phyloP scores from a whole-genome alignment of 139 green algal species.

The Pseudopediastrum boryanum region DNA sequence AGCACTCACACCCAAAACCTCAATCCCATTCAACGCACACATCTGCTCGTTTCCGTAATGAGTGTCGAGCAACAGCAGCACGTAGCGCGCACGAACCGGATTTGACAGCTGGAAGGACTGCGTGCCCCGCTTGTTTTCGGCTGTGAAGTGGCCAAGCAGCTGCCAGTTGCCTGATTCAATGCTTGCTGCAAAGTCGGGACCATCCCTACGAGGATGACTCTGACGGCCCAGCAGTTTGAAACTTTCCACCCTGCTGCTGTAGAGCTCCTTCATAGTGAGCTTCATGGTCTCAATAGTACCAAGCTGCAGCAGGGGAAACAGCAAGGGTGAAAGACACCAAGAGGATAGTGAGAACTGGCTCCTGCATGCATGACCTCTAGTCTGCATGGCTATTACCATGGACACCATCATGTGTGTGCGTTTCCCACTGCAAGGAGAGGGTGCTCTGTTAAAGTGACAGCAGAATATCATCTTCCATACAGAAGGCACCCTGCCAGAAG shows the following conservation, averaged over 20 bases:
- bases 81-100: slow-evolving; percentile 62
- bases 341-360: too few species aligned
- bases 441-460: too few species aligned
- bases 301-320: slow-evolving; percentile 46
- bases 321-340: too few species aligned
- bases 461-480: too few species aligned
- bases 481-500: too few species aligned
- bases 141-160: slow-evolving; percentile 76
- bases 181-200: slow-evolving; percentile 41
- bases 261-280: slow-evolving; percentile 85
- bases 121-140: slow-evolving; percentile 74
- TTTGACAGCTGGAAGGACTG: slow-evolving; percentile 67
- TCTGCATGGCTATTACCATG: too few species aligned
- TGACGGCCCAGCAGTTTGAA: slow-evolving; percentile 67
- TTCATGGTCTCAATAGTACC: slow-evolving; percentile 62
- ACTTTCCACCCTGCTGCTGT: slow-evolving; percentile 68
- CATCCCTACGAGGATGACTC: slow-evolving; percentile 56
- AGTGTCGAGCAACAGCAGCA: slow-evolving; percentile 75
- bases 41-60: slow-evolving; percentile 84
- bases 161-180: slow-evolving; percentile 68
- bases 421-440: too few species aligned
- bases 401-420: too few species aligned
- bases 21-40: slow-evolving; percentile 87
- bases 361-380: too few species aligned
- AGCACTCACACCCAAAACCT: slow-evolving; percentile 76